Conservation (phyloP, 2,329 filamentous ascomycete species). For the Blastomyces parvus region DNA sequence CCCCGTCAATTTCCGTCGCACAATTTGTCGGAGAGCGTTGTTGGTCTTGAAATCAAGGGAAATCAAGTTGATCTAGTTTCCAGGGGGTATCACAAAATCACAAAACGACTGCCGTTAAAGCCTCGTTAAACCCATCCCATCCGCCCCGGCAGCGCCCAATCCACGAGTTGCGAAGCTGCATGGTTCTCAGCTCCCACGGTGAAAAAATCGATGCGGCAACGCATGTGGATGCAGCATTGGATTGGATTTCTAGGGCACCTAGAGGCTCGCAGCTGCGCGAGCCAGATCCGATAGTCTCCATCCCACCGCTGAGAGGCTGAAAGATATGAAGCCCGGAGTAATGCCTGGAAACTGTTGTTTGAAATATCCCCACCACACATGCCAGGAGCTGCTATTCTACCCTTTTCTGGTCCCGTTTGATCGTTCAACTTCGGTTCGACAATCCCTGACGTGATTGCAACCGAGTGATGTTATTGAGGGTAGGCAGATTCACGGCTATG, state of each 20-base stretch:
- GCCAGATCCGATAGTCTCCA: conserved; percentile 14
- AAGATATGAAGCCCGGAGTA: conserved; percentile 18
- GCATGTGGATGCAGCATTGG: conserved; percentile 17
- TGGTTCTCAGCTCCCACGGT: conserved; percentile 16
- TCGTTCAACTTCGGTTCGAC: no score
- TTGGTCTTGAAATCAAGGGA: background rate
- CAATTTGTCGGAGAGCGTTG: background rate
- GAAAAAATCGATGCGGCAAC: conserved; percentile 19
- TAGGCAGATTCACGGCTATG: conserved; percentile 11
- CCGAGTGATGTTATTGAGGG: conserved; percentile 19
- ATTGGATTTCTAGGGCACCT: conserved; percentile 16
- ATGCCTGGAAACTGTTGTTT: conserved; percentile 17
- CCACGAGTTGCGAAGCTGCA: conserved; percentile 15
- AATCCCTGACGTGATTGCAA: conserved; percentile 16
- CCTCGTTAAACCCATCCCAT: no score
- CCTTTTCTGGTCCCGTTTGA: conserved; percentile 19
- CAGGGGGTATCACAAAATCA: background rate
- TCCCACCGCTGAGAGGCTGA: conserved; percentile 17
- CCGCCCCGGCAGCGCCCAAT: background rate
- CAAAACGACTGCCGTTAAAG: no score
- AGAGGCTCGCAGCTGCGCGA: conserved; percentile 15
- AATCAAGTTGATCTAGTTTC: background rate
- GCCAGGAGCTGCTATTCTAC: conserved; percentile 19
- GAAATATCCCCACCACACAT: conserved; percentile 14
- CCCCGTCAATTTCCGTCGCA: background rate